Conservation (phyloP, 2,329 filamentous ascomycete species). For the Fusarium beomiforme region DNA sequence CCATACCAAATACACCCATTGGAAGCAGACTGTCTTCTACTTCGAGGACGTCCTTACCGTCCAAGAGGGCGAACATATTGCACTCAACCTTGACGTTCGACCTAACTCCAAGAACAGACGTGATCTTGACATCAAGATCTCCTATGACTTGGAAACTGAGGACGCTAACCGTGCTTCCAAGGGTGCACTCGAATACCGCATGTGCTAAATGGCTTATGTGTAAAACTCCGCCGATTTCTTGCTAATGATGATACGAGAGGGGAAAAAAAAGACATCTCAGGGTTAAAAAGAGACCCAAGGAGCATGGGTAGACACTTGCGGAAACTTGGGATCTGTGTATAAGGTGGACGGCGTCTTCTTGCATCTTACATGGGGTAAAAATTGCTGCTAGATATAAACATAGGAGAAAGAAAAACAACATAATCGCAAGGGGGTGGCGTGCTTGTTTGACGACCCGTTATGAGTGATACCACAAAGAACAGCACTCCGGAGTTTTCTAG, state of each 20-base stretch:
- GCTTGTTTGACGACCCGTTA: constrained; percentile 42
- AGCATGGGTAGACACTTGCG: constrained; percentile 29
- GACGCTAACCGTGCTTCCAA: constrained; percentile 75
- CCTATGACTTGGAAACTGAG: constrained; percentile 81
- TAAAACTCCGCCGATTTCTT: constrained; percentile 24
- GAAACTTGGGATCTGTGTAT: constrained; percentile 33
- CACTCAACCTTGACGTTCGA: constrained; percentile 79
- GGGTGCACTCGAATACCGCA: constrained; percentile 83
- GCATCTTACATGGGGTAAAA: constrained; percentile 36
- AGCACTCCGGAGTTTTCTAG: constrained; percentile 43
- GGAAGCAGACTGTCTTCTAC: constrained; percentile 99
- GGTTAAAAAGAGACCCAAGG: background rate
- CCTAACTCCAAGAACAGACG: constrained; percentile 95
- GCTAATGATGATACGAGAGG: constrained; percentile 42
- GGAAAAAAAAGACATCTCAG: constrained; percentile 9
- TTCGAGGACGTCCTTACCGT: constrained; percentile 92
- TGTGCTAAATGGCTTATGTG: constrained; percentile 62
- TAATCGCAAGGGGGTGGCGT: constrained; percentile 32
- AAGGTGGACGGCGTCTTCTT: constrained; percentile 43
- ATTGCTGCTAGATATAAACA: constrained; percentile 36
- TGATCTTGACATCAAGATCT: constrained; percentile 90
- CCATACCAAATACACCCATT: constrained; percentile 99
- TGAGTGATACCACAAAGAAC: constrained; percentile 43
- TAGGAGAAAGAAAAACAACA: constrained; percentile 23
- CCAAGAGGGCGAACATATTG: constrained; percentile 83